A percentile compares a stretch with the other conserved stretches of the same genome.
These are phyloP conservation scores for Peniophora sp. DNA, from an alignment of 1,284 basidiomycete species.

Conservation along the genomic window DNA sequence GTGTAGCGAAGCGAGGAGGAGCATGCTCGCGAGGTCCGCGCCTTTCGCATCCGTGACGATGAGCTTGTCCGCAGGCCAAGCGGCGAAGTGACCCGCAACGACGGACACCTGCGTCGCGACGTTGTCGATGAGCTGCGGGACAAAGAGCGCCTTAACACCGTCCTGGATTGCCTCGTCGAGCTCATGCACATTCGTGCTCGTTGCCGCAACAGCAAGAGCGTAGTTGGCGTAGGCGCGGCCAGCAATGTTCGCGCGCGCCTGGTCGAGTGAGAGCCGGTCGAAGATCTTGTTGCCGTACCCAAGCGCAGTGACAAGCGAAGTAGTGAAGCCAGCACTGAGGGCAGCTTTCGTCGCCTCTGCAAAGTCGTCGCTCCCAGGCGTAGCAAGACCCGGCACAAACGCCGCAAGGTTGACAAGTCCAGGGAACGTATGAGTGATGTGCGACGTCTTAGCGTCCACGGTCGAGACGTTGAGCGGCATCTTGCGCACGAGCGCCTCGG, in stretches of 20 bases:
- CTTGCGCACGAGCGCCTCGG: slow-evolving; percentile 90
- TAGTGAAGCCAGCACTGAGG: slow-evolving; percentile 83
- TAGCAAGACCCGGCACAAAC: slow-evolving; percentile 75
- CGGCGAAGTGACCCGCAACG: slow-evolving; percentile 83
- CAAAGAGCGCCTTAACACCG: slow-evolving; percentile 78
- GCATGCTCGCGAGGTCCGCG: slow-evolving; percentile 87
- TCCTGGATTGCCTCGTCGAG: slow-evolving; percentile 73
- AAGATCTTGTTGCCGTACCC: slow-evolving; percentile 57
- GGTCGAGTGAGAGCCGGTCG: slow-evolving; percentile 63
- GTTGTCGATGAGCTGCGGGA: slow-evolving; percentile 65
- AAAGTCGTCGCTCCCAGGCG: slow-evolving; percentile 58
- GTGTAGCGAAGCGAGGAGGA: slow-evolving; percentile 90
- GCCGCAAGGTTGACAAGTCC: slow-evolving; percentile 87
- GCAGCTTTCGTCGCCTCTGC: slow-evolving; percentile 70
- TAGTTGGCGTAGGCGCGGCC: slow-evolving; percentile 79
- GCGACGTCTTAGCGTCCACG: slow-evolving; percentile 94
- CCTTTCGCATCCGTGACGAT: slow-evolving; percentile 93
- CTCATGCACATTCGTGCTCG: slow-evolving; percentile 54
- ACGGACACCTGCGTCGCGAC: slow-evolving; percentile 44
- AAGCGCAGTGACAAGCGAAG: slow-evolving; percentile 70
- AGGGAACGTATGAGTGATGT: slow-evolving; percentile 86
- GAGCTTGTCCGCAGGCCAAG: slow-evolving; percentile 88
- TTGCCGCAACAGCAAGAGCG: slow-evolving; percentile 74
- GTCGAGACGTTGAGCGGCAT: slow-evolving; percentile 83
- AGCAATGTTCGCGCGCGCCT: slow-evolving; percentile 56